Base-by-base conservation (phyloP, 805 yeast species). In the Tetrapisispora iriomotensis region DNA sequence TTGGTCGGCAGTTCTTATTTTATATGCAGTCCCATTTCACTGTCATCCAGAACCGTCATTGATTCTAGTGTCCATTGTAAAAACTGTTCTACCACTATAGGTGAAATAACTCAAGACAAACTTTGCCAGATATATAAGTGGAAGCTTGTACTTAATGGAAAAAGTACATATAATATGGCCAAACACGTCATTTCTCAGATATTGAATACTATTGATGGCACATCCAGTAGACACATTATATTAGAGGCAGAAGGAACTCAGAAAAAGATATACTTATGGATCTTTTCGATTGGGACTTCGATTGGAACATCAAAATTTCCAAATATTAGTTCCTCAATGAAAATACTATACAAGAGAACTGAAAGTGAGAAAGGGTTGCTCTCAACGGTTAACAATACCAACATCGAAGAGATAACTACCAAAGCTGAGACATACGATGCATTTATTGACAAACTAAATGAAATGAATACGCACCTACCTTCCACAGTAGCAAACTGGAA, bases 1-100 rank as follows among this genome's bases (percentile, higher is more conserved):
- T 37, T 60, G 6, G 34, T 60, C 1, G 56, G 62, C 13, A 54
- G 46, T 7, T 50, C 60, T 5, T 52, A 41, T 30, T 48, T 59
- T 18, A 25, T 40, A 13, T 41, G 47, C 4, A 38, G 27, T 9
- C 22, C 14, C 6, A 46, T 39, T 1, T 48, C 60, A 22, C 26
- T 51, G 13, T 23, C 19, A 2, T 36, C 36, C 7, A 36, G 37
- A 21, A 33, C 39, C 3, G 2, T 1, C 6, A 27, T 8, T n/a
- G 23, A 23, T 22, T 30, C 2, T 32, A 38, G n/a, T 18, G 38
- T 47, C 1, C 8, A 13, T 3, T 60, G 62, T 42, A 19, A 19
- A 1, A 26, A 37, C 2, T 60, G 64, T 41, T 15, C 15, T 3
- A 34, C 24, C 1, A 21, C 3, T 4, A 20, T 60, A 12, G 65